A percentile compares a stretch with the other conserved stretches of the same genome.
Evolutionary conservation across 1,284 basidiomycete species (phyloP).

Genomic region (Ustilago cynodontis): DNA sequence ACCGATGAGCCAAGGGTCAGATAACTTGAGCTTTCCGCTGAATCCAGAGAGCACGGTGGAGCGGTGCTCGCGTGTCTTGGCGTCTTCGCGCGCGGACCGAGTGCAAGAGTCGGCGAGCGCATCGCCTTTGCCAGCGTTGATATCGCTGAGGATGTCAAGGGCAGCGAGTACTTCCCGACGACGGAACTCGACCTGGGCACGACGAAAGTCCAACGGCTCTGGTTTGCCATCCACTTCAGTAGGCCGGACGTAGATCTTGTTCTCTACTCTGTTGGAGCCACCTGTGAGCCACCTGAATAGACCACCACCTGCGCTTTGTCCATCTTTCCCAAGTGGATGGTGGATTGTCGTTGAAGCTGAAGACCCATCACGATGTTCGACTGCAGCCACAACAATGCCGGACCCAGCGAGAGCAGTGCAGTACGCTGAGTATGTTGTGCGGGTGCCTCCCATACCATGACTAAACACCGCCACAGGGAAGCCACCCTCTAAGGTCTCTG

Average conservation of each 20-base stretch:
- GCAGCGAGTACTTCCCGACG: conserved; percentile 54
- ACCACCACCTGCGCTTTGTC: background rate
- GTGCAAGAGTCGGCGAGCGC: conserved; percentile 26
- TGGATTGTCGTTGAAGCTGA: conserved; percentile 48
- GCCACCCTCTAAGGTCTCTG: conserved; percentile 4
- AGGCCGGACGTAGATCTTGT: conserved; percentile 51
- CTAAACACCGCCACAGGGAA: conserved; percentile 60
- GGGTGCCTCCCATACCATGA: conserved; percentile 61
- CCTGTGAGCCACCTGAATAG: conserved; percentile 34
- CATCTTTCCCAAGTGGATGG: conserved; percentile 16
- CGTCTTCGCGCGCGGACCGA: conserved; percentile 29
- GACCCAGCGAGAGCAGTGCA: conserved; percentile 51
- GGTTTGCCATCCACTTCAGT: conserved; percentile 48
- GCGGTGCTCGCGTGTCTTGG: conserved; percentile 16
- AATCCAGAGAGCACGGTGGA: conserved; percentile 28
- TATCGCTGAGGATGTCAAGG: conserved; percentile 34
- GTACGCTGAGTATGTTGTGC: conserved; percentile 59
- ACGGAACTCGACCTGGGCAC: conserved; percentile 56
- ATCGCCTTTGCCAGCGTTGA: conserved; percentile 43
- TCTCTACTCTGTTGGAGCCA: conserved; percentile 25
- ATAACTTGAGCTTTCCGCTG: conserved; percentile 41
- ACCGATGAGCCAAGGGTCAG: conserved; percentile 50
- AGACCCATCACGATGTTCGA: conserved; percentile 64
- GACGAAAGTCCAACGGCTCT: conserved; percentile 32
- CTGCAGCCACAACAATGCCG: conserved; percentile 60